These are phyloP conservation scores for Wickerhamomyces hampshirensis DNA, from an alignment of 805 yeast genomes.

Conservation along the genomic window DNA sequence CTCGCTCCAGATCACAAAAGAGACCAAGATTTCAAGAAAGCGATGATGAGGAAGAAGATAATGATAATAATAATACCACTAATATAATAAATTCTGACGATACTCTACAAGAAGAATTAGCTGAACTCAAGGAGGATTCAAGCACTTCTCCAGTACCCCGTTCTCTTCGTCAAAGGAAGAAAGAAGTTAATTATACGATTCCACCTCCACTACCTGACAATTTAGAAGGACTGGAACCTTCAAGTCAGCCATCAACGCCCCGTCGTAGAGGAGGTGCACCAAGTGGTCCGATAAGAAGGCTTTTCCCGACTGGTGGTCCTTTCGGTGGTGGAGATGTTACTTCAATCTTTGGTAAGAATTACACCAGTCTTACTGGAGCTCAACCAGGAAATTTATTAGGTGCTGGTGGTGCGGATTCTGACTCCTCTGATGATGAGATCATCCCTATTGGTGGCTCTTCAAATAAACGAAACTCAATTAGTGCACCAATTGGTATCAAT, in stretches of 20 bases:
- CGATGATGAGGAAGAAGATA: constrained; percentile 24
- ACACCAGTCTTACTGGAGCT: constrained; percentile 31
- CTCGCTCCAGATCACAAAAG: no score
- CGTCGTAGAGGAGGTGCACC: constrained; percentile 35
- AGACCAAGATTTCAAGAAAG: constrained; percentile 8
- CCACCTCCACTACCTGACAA: constrained; percentile 69
- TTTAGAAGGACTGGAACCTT: constrained; percentile 20
- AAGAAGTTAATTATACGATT: constrained; percentile 72
- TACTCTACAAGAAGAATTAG: constrained; percentile 59
- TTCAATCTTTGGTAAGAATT: constrained; percentile 70
- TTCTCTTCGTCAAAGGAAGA: constrained; percentile 58
- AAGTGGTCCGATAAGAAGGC: constrained; percentile 52
- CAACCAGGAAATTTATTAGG: constrained; percentile 11
- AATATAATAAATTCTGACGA: constrained; percentile 8
- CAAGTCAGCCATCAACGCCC: constrained; percentile 13
- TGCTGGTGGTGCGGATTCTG: constrained; percentile 42
- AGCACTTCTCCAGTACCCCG: constrained; percentile 38
- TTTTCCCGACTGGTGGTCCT: constrained; percentile 94
- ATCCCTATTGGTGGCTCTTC: constrained; percentile 39
- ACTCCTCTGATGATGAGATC: constrained; percentile 61
- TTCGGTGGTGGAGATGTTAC: constrained; percentile 95
- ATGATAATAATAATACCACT: constrained; percentile 20
- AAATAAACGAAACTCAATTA: constrained; percentile 29
- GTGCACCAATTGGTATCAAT: constrained; percentile 22
- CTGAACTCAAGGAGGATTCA: constrained; percentile 8